A percentile compares a stretch with the other conserved stretches of the same genome.
These are phyloP conservation scores for Trichophyton rubrum DNA, from an alignment of 2,329 filamentous ascomycete species.

Conservation along the genomic window DNA sequence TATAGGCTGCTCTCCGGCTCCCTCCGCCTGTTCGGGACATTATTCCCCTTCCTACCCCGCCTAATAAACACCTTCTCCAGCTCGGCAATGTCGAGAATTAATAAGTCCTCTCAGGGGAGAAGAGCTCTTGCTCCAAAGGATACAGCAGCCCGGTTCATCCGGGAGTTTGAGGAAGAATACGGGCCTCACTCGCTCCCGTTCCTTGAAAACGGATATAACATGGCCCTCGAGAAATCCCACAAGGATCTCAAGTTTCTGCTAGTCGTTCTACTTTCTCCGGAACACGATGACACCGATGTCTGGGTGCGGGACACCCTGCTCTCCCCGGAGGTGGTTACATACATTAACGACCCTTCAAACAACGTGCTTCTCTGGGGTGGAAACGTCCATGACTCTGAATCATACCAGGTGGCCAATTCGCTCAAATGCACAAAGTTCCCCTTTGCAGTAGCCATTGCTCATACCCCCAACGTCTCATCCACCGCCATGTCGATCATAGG, in stretches of 20 bases:
- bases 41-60: slow-evolving; percentile 70
- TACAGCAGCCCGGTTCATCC: slow-evolving; percentile 73
- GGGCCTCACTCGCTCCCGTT: slow-evolving; percentile 57
- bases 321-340: slow-evolving; percentile 57
- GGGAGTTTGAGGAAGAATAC: slow-evolving; percentile 93
- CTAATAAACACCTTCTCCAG: slow-evolving; percentile 36
- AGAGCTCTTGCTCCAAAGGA: slow-evolving; percentile 72
- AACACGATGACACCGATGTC: slow-evolving; percentile 78
- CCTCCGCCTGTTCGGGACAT: slow-evolving; percentile 60
- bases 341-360: slow-evolving; percentile 61
- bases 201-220: slow-evolving; percentile 78
- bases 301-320: slow-evolving; percentile 78
- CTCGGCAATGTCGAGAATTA: slow-evolving; percentile 35
- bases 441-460: slow-evolving; percentile 72
- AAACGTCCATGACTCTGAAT: slow-evolving; percentile 83
- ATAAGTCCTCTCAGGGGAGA: slow-evolving; percentile 53
- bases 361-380: slow-evolving; percentile 86
- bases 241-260: slow-evolving; percentile 81
- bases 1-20: slow-evolving; percentile 56
- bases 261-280: slow-evolving; percentile 77
- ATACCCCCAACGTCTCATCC: slow-evolving; percentile 71
- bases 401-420: slow-evolving; percentile 81
- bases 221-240: slow-evolving; percentile 81
- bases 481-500: slow-evolving; percentile 85
- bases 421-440: slow-evolving; percentile 87